Conservation (phyloP, 176 grass and related monocot genomes). For the Otatea glauca region DNA sequence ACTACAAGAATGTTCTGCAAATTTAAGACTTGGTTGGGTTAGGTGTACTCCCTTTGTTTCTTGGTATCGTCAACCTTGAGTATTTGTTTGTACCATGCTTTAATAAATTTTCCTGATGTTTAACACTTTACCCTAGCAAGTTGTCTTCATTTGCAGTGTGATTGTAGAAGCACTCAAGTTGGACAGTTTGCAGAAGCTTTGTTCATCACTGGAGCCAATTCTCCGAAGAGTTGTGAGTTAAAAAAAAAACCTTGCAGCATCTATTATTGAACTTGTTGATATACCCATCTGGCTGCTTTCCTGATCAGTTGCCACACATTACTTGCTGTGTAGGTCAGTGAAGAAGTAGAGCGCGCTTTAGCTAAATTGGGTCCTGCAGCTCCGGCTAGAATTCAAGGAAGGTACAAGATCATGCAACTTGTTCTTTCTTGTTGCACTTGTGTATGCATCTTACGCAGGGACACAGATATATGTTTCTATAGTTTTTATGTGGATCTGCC, state of each 20-base stretch:
- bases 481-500: slow-evolving; percentile 24
- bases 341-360: slow-evolving; percentile 98
- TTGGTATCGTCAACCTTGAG: not conserved
- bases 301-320: slow-evolving; percentile 24
- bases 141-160: slow-evolving; percentile 61
- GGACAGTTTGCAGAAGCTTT: slow-evolving; percentile 94
- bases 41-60: not conserved
- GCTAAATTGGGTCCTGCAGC: slow-evolving; percentile 69
- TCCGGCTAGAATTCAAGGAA: slow-evolving; percentile 87
- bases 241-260: not conserved
- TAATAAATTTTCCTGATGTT: slow-evolving; percentile 19
- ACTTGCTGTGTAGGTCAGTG: slow-evolving; percentile 76
- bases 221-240: slow-evolving; percentile 93
- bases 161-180: slow-evolving; percentile 97
- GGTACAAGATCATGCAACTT: slow-evolving; percentile 54
- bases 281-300: slow-evolving; percentile 29
- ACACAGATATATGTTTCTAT: slow-evolving; percentile 14
- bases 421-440: slow-evolving; percentile 33
- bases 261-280: slow-evolving; percentile 23
- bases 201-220: slow-evolving; percentile 94
- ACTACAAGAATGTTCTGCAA: slow-evolving; percentile 15
- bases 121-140: slow-evolving; percentile 3
- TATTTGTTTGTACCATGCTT: not conserved
- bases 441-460: slow-evolving; percentile 11
- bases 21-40: not conserved